phyloP scores from a whole-genome alignment of 192 early-diverging fungal genomes.

The Coemansia asiatica region DNA sequence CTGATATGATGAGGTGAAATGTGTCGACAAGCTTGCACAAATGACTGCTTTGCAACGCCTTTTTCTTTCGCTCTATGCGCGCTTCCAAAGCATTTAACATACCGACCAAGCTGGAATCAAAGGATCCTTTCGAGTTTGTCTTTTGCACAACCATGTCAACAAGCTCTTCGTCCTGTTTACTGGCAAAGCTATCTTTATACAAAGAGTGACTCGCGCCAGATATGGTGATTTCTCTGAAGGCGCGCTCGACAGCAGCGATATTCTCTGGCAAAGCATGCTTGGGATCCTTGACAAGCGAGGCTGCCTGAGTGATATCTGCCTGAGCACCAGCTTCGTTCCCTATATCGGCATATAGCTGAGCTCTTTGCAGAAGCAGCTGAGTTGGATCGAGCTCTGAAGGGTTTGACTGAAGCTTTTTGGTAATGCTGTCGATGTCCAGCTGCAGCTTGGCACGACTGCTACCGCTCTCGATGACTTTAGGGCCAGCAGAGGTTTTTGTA shows the following conservation, averaged over 20 bases:
- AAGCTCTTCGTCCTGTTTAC: neutral
- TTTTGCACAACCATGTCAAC: neutral
- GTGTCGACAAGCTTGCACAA: constrained; percentile 12
- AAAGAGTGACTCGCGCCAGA: neutral
- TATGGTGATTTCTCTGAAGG: constrained; percentile 25
- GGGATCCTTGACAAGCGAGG: constrained; percentile 29
- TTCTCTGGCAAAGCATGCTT: constrained; percentile 8
- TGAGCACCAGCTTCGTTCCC: constrained; percentile 28
- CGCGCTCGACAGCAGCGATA: constrained; percentile 36
- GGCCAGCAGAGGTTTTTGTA: neutral
- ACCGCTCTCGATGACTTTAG: neutral
- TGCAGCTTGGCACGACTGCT: neutral
- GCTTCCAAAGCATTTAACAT: neutral
- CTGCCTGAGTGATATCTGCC: constrained; percentile 35
- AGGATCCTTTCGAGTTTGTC: neutral
- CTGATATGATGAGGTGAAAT: constrained; percentile 12
- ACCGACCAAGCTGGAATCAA: neutral
- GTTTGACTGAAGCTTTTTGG: constrained; percentile 28
- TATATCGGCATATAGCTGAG: constrained; percentile 24
- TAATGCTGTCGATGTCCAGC: constrained; percentile 20
- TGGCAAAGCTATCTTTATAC: neutral
- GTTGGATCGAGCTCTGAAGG: neutral
- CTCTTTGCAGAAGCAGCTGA: constrained; percentile 27
- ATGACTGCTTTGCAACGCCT: neutral
- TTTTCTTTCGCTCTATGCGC: neutral